phyloP scores from a whole-genome alignment of 306 rosid genomes.

The Cucumis sativus region Cucumber_9930_V3 NC_026660.2:30776001-30776500 shows the following conservation, averaged over 20 bases:
- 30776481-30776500: conserved; percentile 95
- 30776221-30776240: not conserved
- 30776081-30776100: not conserved
- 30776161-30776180: not conserved
- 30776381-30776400: conserved; percentile 94
- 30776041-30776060: not conserved
- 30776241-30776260: not conserved
- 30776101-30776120: not conserved
- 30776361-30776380: conserved; percentile 33
- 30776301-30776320: not conserved
- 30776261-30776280: not conserved
- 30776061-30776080: not conserved
- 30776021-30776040: not conserved
- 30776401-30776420: conserved; percentile 98
- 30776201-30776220: not conserved
- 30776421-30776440: conserved; percentile 97
- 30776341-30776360: not conserved
- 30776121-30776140: not conserved
- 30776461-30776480: conserved; percentile 99
- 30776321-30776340: not conserved
- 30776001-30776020: not conserved
- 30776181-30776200: not conserved
- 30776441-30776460: conserved; percentile 97
- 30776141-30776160: not conserved
- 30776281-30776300: not conserved